A percentile compares a stretch with the other conserved stretches of the same genome.
Conservation (phyloP, 108 stramenopile genomes). For the Cyclotella baltica region DNA sequence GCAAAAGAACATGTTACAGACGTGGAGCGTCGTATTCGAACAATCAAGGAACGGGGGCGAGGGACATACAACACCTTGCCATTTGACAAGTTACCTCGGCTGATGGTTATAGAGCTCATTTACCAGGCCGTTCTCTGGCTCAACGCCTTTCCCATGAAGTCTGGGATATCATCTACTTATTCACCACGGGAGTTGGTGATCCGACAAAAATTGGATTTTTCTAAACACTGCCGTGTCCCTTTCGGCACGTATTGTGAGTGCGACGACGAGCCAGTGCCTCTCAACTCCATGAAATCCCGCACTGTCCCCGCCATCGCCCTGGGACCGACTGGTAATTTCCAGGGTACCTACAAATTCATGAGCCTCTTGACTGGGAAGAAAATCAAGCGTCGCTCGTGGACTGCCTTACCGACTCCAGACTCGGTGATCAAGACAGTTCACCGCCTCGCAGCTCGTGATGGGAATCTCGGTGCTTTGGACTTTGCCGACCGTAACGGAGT, state of each 20-base stretch:
- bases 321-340: conserved; percentile 50
- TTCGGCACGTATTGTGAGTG: conserved; percentile 16
- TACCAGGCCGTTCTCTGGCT: conserved; percentile 29
- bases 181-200: conserved; percentile 29
- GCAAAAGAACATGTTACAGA: conserved; percentile 42
- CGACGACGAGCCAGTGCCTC: neutral
- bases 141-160: conserved; percentile 39
- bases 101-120: conserved; percentile 24
- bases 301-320: conserved; percentile 11
- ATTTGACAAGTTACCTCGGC: conserved; percentile 6
- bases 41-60: conserved; percentile 25
- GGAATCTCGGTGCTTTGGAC: conserved; percentile 10
- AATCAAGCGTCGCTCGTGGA: conserved; percentile 16
- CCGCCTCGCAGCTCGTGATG: conserved; percentile 27
- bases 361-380: conserved; percentile 31
- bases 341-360: conserved; percentile 52
- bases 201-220: conserved; percentile 22
- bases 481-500: conserved; percentile 19
- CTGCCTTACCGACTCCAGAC: neutral
- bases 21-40: conserved; percentile 18
- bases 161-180: conserved; percentile 18
- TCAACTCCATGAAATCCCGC: neutral
- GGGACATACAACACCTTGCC: conserved; percentile 27
- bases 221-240: conserved; percentile 24
- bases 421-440: conserved; percentile 17